These are phyloP conservation scores for Suhomyces sp. DNA, from an alignment of 805 yeast species.

Conservation along the genomic window DNA sequence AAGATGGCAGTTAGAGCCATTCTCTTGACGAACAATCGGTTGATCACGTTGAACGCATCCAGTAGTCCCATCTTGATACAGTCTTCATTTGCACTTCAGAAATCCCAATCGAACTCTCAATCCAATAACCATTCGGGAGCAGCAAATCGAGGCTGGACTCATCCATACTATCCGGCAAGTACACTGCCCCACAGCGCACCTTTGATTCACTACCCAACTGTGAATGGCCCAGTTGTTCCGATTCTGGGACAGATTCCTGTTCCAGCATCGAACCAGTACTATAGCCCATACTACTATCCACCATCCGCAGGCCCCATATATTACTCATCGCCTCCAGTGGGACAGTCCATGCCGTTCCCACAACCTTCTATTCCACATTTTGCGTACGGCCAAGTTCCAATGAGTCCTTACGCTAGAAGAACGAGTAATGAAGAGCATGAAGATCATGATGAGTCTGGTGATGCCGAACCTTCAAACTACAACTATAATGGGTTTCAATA, in stretches of 20 bases:
- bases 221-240: background rate
- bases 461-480: background rate
- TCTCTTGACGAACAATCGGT: constrained; percentile 45
- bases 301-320: background rate
- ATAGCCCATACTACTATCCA: constrained; percentile 10
- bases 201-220: background rate
- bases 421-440: background rate
- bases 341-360: background rate
- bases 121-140: background rate
- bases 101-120: constrained; percentile 10
- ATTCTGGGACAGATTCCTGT: background rate
- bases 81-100: constrained; percentile 43
- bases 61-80: constrained; percentile 26
- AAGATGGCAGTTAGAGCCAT: constrained; percentile 65
- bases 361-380: background rate
- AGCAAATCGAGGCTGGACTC: background rate
- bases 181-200: background rate
- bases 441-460: background rate
- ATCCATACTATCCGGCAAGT: background rate
- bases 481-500: background rate
- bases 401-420: background rate
- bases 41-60: constrained; percentile 7
- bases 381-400: background rate
- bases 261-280: background rate
- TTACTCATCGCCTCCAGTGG: background rate